These are phyloP conservation scores for Nitzschia sp. DNA, from an alignment of 108 stramenopile genomes.

Conservation along the genomic window DNA sequence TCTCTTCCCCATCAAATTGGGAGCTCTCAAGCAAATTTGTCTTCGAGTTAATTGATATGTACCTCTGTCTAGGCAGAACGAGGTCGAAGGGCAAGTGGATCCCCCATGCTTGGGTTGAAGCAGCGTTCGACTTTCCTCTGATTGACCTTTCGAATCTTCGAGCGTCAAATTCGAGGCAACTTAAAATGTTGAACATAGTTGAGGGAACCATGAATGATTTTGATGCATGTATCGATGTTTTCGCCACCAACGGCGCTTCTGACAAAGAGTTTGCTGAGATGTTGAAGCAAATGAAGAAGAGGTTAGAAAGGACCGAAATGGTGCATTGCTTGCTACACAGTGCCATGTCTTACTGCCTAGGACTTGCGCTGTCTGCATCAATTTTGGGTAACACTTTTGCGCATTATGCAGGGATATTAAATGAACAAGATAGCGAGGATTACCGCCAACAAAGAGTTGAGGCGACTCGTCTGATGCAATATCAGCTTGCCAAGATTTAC, in stretches of 20 bases:
- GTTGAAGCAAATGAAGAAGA: not conserved
- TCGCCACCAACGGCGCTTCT: not conserved
- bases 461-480: slow-evolving; percentile 23
- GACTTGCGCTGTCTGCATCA: slow-evolving; percentile 20
- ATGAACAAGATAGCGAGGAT: not conserved
- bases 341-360: slow-evolving; percentile 25
- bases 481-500: slow-evolving; percentile 33
- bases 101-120: slow-evolving; percentile 42
- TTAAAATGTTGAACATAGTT: slow-evolving; percentile 4
- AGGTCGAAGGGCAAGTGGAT: slow-evolving; percentile 23
- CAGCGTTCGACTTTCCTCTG: slow-evolving; percentile 28
- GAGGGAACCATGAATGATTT: not conserved
- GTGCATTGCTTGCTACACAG: slow-evolving; percentile 10
- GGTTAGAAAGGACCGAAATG: slow-evolving; percentile 4
- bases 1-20: slow-evolving; percentile 26
- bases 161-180: not conserved
- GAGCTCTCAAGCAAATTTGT: slow-evolving; percentile 6
- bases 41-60: slow-evolving; percentile 30
- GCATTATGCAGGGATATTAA: slow-evolving; percentile 5
- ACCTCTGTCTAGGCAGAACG: slow-evolving; percentile 23
- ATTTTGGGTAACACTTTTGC: slow-evolving; percentile 27
- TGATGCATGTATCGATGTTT: not conserved
- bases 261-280: slow-evolving; percentile 6
- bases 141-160: not conserved
- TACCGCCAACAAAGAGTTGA: not conserved